Evolutionary conservation across 1,139 yeast species (phyloP).

Genomic region (Meyerozyma elateridarum): DNA sequence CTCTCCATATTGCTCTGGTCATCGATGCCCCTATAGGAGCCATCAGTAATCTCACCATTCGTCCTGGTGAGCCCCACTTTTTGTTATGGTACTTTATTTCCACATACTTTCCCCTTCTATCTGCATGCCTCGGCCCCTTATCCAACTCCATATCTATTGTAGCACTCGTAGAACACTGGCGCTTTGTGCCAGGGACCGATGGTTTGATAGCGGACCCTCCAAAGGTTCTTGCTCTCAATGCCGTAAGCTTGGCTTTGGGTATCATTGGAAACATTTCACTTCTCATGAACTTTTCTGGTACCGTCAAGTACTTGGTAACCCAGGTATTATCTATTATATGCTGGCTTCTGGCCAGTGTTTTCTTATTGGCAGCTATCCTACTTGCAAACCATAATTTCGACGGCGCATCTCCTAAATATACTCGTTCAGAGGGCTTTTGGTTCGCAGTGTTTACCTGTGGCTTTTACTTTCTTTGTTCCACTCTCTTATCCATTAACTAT

Average conservation of each 20-base stretch:
- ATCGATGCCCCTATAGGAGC: conserved; percentile 26
- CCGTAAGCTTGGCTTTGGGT: conserved; percentile 60
- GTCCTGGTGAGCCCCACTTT: conserved; percentile 47
- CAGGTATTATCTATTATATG: conserved; percentile 59
- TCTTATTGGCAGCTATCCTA: conserved; percentile 48
- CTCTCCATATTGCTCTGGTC: neutral
- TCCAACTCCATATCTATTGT: conserved; percentile 69
- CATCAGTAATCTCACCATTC: conserved; percentile 25
- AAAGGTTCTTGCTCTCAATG: conserved; percentile 51
- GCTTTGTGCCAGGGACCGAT: conserved; percentile 26
- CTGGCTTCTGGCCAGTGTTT: conserved; percentile 54
- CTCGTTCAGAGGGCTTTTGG: conserved; percentile 68
- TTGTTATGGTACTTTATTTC: conserved; percentile 58
- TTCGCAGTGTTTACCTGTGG: conserved; percentile 62
- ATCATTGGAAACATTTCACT: conserved; percentile 61
- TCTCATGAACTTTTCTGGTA: conserved; percentile 59
- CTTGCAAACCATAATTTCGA: conserved; percentile 19
- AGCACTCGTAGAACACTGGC: conserved; percentile 72
- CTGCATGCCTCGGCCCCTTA: conserved; percentile 75
- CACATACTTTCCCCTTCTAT: conserved; percentile 63
- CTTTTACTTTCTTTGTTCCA: conserved; percentile 54
- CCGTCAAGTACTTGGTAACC: conserved; percentile 50
- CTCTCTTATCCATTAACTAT: conserved; percentile 52
- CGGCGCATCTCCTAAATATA: conserved; percentile 14
- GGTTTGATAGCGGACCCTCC: conserved; percentile 28